phyloP scores from a whole-genome alignment of 148 eudicot genomes.

The Rhododendron ovatum region DNA sequence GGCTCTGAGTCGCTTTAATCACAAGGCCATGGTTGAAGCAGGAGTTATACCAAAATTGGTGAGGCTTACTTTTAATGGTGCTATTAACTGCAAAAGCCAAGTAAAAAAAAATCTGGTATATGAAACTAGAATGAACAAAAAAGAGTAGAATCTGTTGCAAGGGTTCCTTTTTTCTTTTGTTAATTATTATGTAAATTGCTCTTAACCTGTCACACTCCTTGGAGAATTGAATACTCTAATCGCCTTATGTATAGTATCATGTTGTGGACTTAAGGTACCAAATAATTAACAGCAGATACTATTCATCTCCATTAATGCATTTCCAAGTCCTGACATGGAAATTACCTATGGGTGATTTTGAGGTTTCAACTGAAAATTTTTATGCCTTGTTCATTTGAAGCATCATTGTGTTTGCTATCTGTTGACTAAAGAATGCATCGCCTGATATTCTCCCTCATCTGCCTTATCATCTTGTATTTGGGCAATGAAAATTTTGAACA shows the following conservation, averaged over 20 bases:
- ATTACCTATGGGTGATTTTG: not conserved
- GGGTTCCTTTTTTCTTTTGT: not conserved
- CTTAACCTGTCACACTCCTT: not conserved
- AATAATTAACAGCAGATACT: not conserved
- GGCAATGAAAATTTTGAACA: not conserved
- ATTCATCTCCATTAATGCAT: not conserved
- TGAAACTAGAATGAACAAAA: not conserved
- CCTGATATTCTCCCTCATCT: not conserved
- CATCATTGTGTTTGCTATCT: not conserved
- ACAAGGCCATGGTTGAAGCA: constrained; percentile 65
- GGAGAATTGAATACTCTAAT: not conserved
- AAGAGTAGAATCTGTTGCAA: not conserved
- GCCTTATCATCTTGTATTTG: not conserved
- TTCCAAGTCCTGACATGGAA: not conserved
- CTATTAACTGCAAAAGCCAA: not conserved
- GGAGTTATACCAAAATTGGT: constrained; percentile 81
- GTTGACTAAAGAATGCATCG: not conserved
- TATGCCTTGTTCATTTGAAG: not conserved
- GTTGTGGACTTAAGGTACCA: not conserved
- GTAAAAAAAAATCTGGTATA: not conserved
- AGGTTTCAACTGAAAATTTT: not conserved
- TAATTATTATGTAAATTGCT: not conserved
- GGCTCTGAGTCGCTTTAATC: constrained; percentile 50
- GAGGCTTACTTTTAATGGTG: constrained; percentile 19
- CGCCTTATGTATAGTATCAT: not conserved